phyloP scores from a whole-genome alignment of 2,329 filamentous ascomycete genomes.

The Microcera coccophila region DNA sequence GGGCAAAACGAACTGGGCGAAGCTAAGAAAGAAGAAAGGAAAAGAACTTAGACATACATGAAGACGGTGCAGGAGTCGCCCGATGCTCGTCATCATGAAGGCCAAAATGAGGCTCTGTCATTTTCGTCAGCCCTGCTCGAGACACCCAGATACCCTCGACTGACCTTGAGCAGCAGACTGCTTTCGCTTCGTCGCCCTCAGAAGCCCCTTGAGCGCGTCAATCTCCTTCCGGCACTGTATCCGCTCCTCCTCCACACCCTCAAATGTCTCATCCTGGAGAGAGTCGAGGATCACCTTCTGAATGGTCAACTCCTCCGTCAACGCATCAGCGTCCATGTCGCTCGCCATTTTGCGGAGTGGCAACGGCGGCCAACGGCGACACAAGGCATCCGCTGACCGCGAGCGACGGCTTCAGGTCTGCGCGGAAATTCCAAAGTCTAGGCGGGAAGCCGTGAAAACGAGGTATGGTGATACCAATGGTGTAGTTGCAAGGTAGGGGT shows the following conservation, averaged over 20 bases:
- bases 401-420: too few species aligned
- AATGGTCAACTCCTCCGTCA: conserved; percentile 41
- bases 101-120: conserved; percentile 5
- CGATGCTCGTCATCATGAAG: background rate
- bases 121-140: conserved; percentile 4
- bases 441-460: too few species aligned
- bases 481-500: too few species aligned
- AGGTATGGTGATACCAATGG: too few species aligned
- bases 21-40: background rate
- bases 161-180: conserved; percentile 7
- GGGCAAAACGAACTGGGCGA: background rate
- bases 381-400: background rate
- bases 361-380: conserved; percentile 4
- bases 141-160: conserved; percentile 2
- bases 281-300: conserved; percentile 43
- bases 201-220: conserved; percentile 29
- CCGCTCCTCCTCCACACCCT: conserved; percentile 31
- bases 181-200: conserved; percentile 17
- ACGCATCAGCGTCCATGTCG: conserved; percentile 21
- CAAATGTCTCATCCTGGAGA: conserved; percentile 28
- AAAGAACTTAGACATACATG: conserved; percentile 4
- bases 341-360: conserved; percentile 15
- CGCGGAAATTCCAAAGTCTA: too few species aligned
- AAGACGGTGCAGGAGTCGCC: conserved; percentile 3
- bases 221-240: conserved; percentile 27